Evolutionary conservation across 139 green algal genomes (phyloP), one percentile per base, ranked within the genome.

Genomic region (Pedinophyceae sp.): DNA sequence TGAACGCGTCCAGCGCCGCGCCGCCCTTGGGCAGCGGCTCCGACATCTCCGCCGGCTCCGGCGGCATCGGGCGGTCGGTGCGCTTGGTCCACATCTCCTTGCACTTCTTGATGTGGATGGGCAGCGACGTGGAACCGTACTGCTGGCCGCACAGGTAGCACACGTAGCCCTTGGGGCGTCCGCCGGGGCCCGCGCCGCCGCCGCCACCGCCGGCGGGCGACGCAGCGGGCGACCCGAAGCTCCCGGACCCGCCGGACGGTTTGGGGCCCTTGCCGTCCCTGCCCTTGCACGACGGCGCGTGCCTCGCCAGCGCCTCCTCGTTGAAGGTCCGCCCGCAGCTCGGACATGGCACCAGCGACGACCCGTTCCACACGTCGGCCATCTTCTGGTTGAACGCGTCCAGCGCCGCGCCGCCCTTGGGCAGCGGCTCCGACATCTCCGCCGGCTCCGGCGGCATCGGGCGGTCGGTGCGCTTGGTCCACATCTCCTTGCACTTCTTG

Each of bases 401-500:
- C 4, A 53, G 18, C 22, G 29, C 48, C 22, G 48, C 48, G 23
- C 22, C 22, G 5, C 23, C 4, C 5, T 4, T 27, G 5, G 48
- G 48, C 48, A 53, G 48, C 4, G 48, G 48, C n/a, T 29, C 48
- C 4, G 22, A 16, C 24, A 53, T 20, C 23, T 53, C 48, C 3
- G 23, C n/a, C 6, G 48, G 48, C 6, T 10, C 10, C 16, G 15
- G 15, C 6, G 48, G 48, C n/a, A 53, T 10, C 48, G 48, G 6
- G n/a, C 48, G 22, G 4, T 23, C 48, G 5, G 29, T 23, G 5
- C 25, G 4, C 3, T 20, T 23, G 5, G 30, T 10, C 48, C 48
- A 53, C 23, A 38, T 53, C n/a, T 53, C 25, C 24, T 53, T 10
- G 24, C 48, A 53, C 48, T 23, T 53, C 48, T 53, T 30, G 22